A percentile compares a stretch with the other conserved stretches of the same genome.
These are phyloP conservation scores for Cylindrodendrum hubeiense DNA, from an alignment of 2,329 filamentous ascomycete species.

Conservation along the genomic window DNA sequence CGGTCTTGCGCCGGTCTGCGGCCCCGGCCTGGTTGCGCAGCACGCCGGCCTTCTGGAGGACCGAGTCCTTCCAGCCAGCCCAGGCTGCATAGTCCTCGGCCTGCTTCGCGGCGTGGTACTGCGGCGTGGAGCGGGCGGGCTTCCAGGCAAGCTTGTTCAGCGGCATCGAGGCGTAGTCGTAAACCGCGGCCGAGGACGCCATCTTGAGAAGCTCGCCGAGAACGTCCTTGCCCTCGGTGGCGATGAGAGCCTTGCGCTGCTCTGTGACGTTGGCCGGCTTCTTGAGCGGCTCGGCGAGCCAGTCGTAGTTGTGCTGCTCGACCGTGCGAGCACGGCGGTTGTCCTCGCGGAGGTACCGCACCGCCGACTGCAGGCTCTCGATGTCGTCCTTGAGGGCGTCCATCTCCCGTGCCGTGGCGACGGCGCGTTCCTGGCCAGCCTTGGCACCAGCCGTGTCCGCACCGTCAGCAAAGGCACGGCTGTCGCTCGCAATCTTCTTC, in stretches of 20 bases:
- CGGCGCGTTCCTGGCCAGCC: conserved; percentile 74
- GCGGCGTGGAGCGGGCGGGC: conserved; percentile 72
- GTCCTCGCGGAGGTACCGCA: conserved; percentile 77
- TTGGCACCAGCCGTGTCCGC: conserved; percentile 65
- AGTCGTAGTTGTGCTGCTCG: conserved; percentile 69
- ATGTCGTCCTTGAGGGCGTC: conserved; percentile 79
- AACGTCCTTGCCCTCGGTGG: conserved; percentile 72
- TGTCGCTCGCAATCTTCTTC: conserved; percentile 77
- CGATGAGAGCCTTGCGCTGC: conserved; percentile 64
- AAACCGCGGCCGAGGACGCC: conserved; percentile 67
- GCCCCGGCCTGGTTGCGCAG: conserved; percentile 39
- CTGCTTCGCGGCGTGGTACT: conserved; percentile 75
- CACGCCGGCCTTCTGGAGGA: conserved; percentile 66
- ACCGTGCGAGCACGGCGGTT: conserved; percentile 71
- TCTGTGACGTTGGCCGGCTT: conserved; percentile 59
- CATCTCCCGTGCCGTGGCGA: conserved; percentile 79
- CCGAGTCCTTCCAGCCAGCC: conserved; percentile 68
- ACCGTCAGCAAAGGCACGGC: conserved; percentile 65
- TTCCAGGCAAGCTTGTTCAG: conserved; percentile 75
- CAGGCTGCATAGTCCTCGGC: conserved; percentile 74
- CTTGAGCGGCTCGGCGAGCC: conserved; percentile 71
- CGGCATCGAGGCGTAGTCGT: conserved; percentile 69
- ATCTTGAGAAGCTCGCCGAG: conserved; percentile 75
- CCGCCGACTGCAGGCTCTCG: conserved; percentile 71
- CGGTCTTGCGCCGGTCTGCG: conserved; percentile 42